These are phyloP conservation scores for Strigomonas culicis DNA, from an alignment of 208 protist species.

Conservation along the genomic window DNA sequence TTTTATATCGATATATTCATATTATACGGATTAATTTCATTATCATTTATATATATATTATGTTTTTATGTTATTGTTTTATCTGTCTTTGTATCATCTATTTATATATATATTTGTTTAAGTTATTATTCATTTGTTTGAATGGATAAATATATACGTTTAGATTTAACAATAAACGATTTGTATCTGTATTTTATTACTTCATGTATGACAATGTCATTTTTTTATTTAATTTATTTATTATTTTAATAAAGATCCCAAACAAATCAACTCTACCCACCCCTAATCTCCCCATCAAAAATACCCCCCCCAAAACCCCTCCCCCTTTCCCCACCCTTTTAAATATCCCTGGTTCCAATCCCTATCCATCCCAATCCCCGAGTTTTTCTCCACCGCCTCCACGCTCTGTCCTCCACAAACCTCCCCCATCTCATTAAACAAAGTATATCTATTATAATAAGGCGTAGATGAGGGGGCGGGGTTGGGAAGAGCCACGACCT, in stretches of 20 bases:
- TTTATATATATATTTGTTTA: slow-evolving; percentile 64
- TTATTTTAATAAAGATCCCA: slow-evolving; percentile 39
- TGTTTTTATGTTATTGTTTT: slow-evolving; percentile 83
- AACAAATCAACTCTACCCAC: not conserved
- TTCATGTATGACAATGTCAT: slow-evolving; percentile 21
- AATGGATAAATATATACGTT: slow-evolving; percentile 49
- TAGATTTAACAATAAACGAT: slow-evolving; percentile 72
- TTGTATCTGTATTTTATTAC: slow-evolving; percentile 72
- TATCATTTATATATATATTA: slow-evolving; percentile 74
- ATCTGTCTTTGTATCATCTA: slow-evolving; percentile 65
- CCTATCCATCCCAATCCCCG: slow-evolving; percentile 7
- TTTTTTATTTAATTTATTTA: slow-evolving; percentile 75
- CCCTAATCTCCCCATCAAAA: not conserved
- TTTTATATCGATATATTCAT: slow-evolving; percentile 89
- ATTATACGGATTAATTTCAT: slow-evolving; percentile 72
- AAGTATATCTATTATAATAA: slow-evolving; percentile 10
- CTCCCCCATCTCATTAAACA: slow-evolving; percentile 10
- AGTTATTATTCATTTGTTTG: slow-evolving; percentile 62
- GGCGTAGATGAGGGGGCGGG: slow-evolving; percentile 5
- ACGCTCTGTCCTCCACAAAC: slow-evolving; percentile 15
- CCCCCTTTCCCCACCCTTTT: slow-evolving; percentile 1
- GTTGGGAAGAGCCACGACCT: slow-evolving; percentile 19
- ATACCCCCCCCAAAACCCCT: not conserved
- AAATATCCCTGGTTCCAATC: not conserved
- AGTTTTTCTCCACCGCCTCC: slow-evolving; percentile 7